Evolutionary conservation across 306 rosid species (phyloP), one percentile per base, ranked within the genome.

Genomic region (Malus sylvestris): DNA sequence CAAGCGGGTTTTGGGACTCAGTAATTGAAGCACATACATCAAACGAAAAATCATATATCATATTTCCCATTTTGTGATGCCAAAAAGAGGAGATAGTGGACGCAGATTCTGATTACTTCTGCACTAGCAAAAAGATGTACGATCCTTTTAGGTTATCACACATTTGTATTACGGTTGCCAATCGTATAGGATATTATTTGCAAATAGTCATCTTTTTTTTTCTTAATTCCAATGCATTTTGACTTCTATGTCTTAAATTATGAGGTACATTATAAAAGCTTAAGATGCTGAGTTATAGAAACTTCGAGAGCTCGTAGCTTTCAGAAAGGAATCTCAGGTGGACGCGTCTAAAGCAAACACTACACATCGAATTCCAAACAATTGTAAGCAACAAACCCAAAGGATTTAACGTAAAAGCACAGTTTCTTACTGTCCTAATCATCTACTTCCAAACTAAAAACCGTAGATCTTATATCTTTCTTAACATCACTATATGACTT

Each of bases 21-120:
- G 78, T 35, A 76, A 57, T 68, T 81, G 73, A n/a, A 74, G 53
- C 57, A 63, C 40, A 82, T 78, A 70, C 68, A 68, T 27, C 57
- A 75, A 64, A 59, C 49, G 38, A 25, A 57, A 44, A 44, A 16
- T 44, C 59, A 67, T 15, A 58, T 0, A 71, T 30, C 8, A 6
- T 4, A 30, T 29, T 30, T 51, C 61, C 30, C 11, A 51, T 25
- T 29, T 51, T 20, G 74, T 8, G 38, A 30, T 30, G 13, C 63
- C 58, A 8, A 64, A 64, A 15, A 6, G 35, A 61, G 29, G 15
- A 27, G 35, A 15, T 14, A 61, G 3, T 27, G 67, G 67, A 2
- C 4, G 1, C 30, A 2, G 29, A 61, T 61, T 62, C 67, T 62
- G 55, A 32, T 64, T 30, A 6, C 42, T 38, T 38, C 42, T 16